Evolutionary conservation across 2,329 filamentous ascomycete genomes (phyloP).

Genomic region (Talaromyces islandicus): DNA sequence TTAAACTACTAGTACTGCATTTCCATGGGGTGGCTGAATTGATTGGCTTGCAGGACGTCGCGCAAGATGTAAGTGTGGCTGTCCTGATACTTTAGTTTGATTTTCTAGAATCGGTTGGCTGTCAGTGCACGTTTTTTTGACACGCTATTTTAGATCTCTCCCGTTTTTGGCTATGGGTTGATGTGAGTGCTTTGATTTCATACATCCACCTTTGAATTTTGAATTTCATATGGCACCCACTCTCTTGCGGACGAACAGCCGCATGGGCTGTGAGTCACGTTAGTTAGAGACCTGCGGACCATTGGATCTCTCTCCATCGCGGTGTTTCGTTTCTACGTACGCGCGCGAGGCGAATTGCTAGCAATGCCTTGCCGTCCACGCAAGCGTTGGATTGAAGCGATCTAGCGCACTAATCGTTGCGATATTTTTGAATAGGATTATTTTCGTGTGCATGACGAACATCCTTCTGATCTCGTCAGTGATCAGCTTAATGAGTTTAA

Average conservation of each 20-base stretch:
- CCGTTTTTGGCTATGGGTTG: conserved; percentile 34
- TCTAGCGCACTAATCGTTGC: neutral
- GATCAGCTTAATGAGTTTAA: conserved; percentile 54
- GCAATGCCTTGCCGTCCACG: neutral
- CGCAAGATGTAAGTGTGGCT: conserved; percentile 33
- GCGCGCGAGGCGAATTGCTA: conserved; percentile 7
- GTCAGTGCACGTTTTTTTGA: conserved; percentile 29
- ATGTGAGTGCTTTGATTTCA: conserved; percentile 21
- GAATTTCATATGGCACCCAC: neutral
- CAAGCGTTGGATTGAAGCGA: neutral
- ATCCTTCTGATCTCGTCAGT: conserved; percentile 55
- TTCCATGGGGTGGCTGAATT: conserved; percentile 33
- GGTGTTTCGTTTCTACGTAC: neutral
- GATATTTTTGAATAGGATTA: conserved; percentile 34
- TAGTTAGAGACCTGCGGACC: conserved; percentile 10
- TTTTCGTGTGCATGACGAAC: conserved; percentile 57
- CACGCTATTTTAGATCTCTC: conserved; percentile 27
- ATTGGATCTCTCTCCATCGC: neutral
- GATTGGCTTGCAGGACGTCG: conserved; percentile 35
- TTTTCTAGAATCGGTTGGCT: conserved; percentile 32
- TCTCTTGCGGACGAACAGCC: conserved; percentile 5
- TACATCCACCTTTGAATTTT: neutral
- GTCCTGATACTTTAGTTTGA: conserved; percentile 19
- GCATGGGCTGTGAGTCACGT: conserved; percentile 33
- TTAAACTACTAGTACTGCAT: conserved; percentile 5